A percentile compares a stretch with the other conserved stretches of the same genome.
phyloP scores from a whole-genome alignment of 768 basidiomycete species.

The Xanthoconium purpureum region DNA sequence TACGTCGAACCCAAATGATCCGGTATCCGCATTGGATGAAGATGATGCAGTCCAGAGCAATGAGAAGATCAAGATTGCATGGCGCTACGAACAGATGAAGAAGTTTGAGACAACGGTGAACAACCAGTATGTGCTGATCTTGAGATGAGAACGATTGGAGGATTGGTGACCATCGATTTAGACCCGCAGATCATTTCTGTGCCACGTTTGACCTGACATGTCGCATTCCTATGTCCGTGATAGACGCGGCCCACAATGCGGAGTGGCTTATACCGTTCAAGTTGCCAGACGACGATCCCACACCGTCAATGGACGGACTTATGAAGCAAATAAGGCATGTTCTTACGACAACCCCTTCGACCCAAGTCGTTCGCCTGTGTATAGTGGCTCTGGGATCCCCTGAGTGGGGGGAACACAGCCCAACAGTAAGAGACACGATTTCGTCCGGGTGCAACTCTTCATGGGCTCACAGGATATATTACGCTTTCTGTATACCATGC shows the following conservation, averaged over 20 bases:
- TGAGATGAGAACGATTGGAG: neutral
- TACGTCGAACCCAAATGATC: slow-evolving; percentile 7
- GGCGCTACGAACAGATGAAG: slow-evolving; percentile 94
- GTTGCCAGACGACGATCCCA: slow-evolving; percentile 13
- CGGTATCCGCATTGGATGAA: slow-evolving; percentile 30
- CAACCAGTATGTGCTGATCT: slow-evolving; percentile 44
- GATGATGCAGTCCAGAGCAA: slow-evolving; percentile 36
- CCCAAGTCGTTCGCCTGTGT: slow-evolving; percentile 52
- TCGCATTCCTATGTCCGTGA: slow-evolving; percentile 50
- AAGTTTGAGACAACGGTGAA: slow-evolving; percentile 84
- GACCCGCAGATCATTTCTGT: slow-evolving; percentile 61
- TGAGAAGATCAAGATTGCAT: slow-evolving; percentile 88
- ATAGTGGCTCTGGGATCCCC: slow-evolving; percentile 61
- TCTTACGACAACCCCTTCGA: slow-evolving; percentile 30
- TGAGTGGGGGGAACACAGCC: slow-evolving; percentile 62
- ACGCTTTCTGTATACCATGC: slow-evolving; percentile 68
- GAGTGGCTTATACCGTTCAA: slow-evolving; percentile 38
- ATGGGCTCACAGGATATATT: slow-evolving; percentile 53
- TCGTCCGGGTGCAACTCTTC: neutral
- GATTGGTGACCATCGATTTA: slow-evolving; percentile 25
- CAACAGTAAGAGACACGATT: slow-evolving; percentile 42
- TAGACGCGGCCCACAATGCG: slow-evolving; percentile 43
- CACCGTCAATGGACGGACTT: slow-evolving; percentile 19
- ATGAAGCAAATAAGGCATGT: slow-evolving; percentile 32
- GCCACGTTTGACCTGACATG: slow-evolving; percentile 69